These are phyloP conservation scores for Penicillium sp. DNA, from an alignment of 2,329 filamentous ascomycete species.

Conservation along the genomic window DNA sequence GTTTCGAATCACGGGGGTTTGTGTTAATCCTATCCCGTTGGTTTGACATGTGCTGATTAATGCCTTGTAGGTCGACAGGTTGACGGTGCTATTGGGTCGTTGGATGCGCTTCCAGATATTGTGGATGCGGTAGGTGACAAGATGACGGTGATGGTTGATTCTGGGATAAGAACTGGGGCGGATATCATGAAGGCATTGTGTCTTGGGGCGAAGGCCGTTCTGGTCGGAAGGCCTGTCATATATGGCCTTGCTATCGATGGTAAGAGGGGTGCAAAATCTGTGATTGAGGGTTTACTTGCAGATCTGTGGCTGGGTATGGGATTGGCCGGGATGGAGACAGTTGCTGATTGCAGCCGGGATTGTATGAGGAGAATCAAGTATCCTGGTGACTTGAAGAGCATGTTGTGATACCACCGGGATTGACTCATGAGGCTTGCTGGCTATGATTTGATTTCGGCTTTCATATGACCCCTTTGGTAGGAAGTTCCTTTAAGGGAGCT, in stretches of 20 bases:
- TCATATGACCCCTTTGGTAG: too few relatives aligned
- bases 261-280: slow-evolving; percentile 53
- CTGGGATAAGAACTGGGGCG: slow-evolving; percentile 48
- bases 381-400: too few relatives aligned
- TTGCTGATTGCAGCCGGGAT: slow-evolving; percentile 29
- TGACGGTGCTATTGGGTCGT: slow-evolving; percentile 50
- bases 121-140: slow-evolving; percentile 56
- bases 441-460: too few relatives aligned
- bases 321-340: slow-evolving; percentile 48
- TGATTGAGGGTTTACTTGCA: slow-evolving; percentile 51
- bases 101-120: slow-evolving; percentile 58
- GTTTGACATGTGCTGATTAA: background rate
- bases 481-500: too few relatives aligned
- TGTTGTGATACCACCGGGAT: too few relatives aligned
- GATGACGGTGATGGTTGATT: slow-evolving; percentile 51
- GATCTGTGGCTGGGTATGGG: slow-evolving; percentile 58
- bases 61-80: slow-evolving; percentile 42
- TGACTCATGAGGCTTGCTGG: too few relatives aligned
- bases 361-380: too few relatives aligned
- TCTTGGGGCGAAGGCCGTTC: slow-evolving; percentile 57
- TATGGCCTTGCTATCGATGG: slow-evolving; percentile 58
- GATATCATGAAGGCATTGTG: slow-evolving; percentile 53
- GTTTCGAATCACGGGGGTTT: slow-evolving; percentile 52
- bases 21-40: slow-evolving; percentile 1
- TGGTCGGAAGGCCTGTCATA: slow-evolving; percentile 57